Conservation (phyloP, 1,139 yeast genomes). For the Suhomyces yuchorum region DNA sequence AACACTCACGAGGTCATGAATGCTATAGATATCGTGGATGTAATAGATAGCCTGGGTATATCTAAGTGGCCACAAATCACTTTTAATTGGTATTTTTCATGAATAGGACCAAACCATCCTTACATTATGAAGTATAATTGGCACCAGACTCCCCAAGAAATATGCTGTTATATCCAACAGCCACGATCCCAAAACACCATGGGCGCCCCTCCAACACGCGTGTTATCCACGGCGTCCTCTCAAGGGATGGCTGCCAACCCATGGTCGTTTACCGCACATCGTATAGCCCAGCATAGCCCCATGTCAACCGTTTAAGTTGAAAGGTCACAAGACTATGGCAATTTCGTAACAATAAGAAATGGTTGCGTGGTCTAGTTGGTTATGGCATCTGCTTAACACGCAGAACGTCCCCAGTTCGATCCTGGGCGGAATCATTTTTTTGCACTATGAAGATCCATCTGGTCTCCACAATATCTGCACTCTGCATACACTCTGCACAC, state of each 20-base stretch:
- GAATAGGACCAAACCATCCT: too few relatives aligned
- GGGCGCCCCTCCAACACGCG: neutral
- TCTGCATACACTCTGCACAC: neutral
- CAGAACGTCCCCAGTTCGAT: conserved; percentile 99
- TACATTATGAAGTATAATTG: too few relatives aligned
- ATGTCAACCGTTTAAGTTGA: neutral
- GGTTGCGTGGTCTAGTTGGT: conserved; percentile 17
- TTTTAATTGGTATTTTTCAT: too few relatives aligned
- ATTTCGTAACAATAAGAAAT: neutral
- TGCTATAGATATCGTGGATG: too few relatives aligned
- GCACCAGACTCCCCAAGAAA: too few relatives aligned
- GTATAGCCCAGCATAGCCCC: neutral
- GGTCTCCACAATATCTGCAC: neutral
- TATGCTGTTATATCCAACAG: too few relatives aligned
- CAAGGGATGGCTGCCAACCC: neutral
- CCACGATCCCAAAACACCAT: too few relatives aligned
- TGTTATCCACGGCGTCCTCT: neutral
- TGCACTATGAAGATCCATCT: conserved; percentile 4
- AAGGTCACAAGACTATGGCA: too few relatives aligned
- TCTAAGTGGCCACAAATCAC: too few relatives aligned
- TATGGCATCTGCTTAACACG: conserved; percentile 90
- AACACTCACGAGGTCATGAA: too few relatives aligned
- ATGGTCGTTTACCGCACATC: neutral
- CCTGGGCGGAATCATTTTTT: conserved; percentile 92
- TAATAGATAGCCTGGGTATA: too few relatives aligned